Evolutionary conservation across 495 filamentous ascomycete genomes (phyloP).

Genomic region (Sporormia fimetaria): DNA sequence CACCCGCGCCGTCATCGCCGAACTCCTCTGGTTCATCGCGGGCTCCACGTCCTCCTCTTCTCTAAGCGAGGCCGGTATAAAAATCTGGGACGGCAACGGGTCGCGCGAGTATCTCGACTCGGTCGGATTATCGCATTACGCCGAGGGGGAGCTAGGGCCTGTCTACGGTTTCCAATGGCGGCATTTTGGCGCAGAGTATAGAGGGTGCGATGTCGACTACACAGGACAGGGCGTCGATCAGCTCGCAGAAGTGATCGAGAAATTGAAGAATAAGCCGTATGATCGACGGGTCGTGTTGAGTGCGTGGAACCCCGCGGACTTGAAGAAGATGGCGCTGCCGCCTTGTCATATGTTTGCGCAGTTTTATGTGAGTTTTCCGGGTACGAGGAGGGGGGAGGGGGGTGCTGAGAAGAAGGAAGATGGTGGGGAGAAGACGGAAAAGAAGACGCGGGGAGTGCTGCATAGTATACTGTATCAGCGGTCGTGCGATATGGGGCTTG

Average conservation of each 20-base stretch:
- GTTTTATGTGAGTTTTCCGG: conserved; percentile 83
- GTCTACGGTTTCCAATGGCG: conserved; percentile 99
- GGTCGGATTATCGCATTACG: conserved; percentile 66
- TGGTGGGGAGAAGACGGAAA: no score
- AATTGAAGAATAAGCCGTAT: conserved; percentile 68
- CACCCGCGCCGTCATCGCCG: conserved; percentile 76
- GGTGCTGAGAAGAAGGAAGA: no score
- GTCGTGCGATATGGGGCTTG: conserved; percentile 93
- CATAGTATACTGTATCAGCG: conserved; percentile 85
- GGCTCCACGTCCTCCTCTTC: conserved; percentile 67
- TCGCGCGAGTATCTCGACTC: conserved; percentile 78
- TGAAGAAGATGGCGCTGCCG: conserved; percentile 83
- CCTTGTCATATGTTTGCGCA: conserved; percentile 99
- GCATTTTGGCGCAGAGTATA: conserved; percentile 87
- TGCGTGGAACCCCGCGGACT: conserved; percentile 86
- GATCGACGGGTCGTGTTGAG: conserved; percentile 80
- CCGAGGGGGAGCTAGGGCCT: conserved; percentile 80
- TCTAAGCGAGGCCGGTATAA: conserved; percentile 65
- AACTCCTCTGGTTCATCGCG: conserved; percentile 92
- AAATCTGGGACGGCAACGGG: conserved; percentile 98
- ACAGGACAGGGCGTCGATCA: conserved; percentile 84
- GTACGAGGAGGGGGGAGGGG: conserved; percentile 25
- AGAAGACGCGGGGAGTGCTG: conserved; percentile 51
- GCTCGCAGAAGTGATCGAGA: conserved; percentile 72
- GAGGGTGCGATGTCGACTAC: conserved; percentile 71